phyloP scores from a whole-genome alignment of 2,329 filamentous ascomycete species.

The Calcarisporium arbuscula region DNA sequence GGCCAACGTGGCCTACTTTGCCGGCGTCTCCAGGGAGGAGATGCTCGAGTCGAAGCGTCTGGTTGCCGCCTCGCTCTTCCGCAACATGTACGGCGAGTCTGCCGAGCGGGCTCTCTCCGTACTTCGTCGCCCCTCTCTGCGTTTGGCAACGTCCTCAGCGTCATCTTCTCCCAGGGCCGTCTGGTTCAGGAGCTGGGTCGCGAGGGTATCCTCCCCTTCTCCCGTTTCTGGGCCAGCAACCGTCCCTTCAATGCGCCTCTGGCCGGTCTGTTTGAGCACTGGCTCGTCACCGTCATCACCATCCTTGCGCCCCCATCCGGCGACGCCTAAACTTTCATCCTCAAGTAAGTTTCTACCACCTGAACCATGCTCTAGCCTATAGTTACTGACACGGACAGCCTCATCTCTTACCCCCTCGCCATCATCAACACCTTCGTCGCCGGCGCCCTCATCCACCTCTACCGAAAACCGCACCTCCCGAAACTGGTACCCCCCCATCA shows the following conservation, averaged over 20 bases:
- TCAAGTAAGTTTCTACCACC: slow-evolving; percentile 36
- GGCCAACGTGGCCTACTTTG: slow-evolving; percentile 62
- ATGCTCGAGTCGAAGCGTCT: slow-evolving; percentile 45
- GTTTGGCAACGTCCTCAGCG: slow-evolving; percentile 60
- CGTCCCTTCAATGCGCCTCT: slow-evolving; percentile 57
- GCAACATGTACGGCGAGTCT: slow-evolving; percentile 45
- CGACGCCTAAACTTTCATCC: slow-evolving; percentile 59
- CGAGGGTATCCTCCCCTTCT: slow-evolving; percentile 60
- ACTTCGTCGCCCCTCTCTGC: slow-evolving; percentile 62
- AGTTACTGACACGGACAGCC: slow-evolving; percentile 25
- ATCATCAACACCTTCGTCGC: slow-evolving; percentile 51
- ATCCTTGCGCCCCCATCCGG: slow-evolving; percentile 62
- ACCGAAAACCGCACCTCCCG: slow-evolving; percentile 38
- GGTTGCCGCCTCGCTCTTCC: slow-evolving; percentile 48
- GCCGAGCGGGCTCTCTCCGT: slow-evolving; percentile 56
- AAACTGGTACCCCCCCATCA: slow-evolving; percentile 49
- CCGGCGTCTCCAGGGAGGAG: slow-evolving; percentile 46
- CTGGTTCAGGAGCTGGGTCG: slow-evolving; percentile 60
- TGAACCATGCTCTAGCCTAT: neutral
- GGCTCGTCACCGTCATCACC: slow-evolving; percentile 56
- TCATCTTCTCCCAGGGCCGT: slow-evolving; percentile 63
- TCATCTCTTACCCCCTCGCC: slow-evolving; percentile 59
- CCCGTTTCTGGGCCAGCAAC: slow-evolving; percentile 57
- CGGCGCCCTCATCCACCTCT: slow-evolving; percentile 46
- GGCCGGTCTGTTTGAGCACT: slow-evolving; percentile 57